Evolutionary conservation across 257 asterid species (phyloP).

Genomic region (Capsicum baccatum): DNA sequence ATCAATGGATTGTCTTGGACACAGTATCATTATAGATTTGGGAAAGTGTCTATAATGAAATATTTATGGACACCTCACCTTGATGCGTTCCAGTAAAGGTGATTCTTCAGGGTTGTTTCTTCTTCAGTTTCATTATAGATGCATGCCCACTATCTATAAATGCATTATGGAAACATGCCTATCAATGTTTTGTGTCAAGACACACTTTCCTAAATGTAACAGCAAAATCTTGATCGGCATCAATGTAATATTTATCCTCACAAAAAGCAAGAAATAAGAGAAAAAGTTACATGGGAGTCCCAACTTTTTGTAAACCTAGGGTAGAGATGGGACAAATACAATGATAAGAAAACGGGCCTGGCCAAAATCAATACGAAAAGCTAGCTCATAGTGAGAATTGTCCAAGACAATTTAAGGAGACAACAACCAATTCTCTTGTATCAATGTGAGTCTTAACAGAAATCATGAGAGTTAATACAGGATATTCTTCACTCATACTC

Average conservation of each 20-base stretch:
- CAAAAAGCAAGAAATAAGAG: background rate
- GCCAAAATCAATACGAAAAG: background rate
- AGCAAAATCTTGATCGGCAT: background rate
- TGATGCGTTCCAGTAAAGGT: too few species aligned
- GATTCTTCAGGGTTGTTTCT: too few species aligned
- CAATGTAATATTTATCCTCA: background rate
- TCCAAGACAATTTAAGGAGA: background rate
- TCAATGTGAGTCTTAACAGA: background rate
- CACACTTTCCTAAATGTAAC: background rate
- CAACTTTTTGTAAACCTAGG: background rate
- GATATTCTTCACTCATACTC: background rate
- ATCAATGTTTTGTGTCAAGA: background rate
- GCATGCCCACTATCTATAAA: too few species aligned
- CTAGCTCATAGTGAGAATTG: conserved; percentile 3
- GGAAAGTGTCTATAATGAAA: too few species aligned
- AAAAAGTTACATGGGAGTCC: background rate
- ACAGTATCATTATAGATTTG: too few species aligned
- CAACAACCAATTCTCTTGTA: background rate
- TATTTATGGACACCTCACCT: too few species aligned
- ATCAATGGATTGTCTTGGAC: too few species aligned
- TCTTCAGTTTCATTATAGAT: too few species aligned
- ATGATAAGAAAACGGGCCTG: background rate
- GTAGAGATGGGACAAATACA: background rate
- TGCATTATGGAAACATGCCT: too few species aligned
- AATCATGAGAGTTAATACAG: background rate